Evolutionary conservation across 148 eudicot genomes (phyloP), one percentile per base, ranked within the genome.

Genomic region (Pouteria glomerata): DNA sequence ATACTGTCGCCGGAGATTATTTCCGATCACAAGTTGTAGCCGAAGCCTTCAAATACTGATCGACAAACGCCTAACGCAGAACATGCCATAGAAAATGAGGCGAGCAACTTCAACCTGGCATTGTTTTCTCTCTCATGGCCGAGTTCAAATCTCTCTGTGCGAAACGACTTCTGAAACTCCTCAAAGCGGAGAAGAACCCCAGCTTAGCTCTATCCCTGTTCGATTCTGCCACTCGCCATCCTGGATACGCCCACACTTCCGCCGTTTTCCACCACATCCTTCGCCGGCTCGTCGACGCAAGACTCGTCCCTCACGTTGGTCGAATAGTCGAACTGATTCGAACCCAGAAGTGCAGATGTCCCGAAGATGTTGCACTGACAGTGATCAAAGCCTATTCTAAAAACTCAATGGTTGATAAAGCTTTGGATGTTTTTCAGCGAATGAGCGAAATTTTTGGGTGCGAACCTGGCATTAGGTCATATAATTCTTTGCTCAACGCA

Each of bases 361-460:
- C 89, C 1, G 98, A 89, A 70, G 89, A 90, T 50, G 75, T 86
- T 12, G 84, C 91, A 0, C 68, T 90, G 48, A 77, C 87, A 5
- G 95, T 86, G 0, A 77, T 64, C 67, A 73, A 64, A 35, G 68
- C 70, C 24, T 90, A 85, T 56, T 74, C 95, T 0, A 82, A 73
- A 42, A 88, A 74, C 41, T 76, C 77, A 16, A 85, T 85, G 90
- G 72, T 80, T 64, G 89, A 85, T 23, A 70, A 79, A 48, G 91
- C 93, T 6, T 55, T 93, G 29, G 66, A 79, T 39, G 68, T 81
- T 50, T 91, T 93, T 69, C 79, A 84, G 64, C 77, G 72, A 26
- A 89, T 93, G 97, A 58, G 37, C 3, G 78, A 87, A 3, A 79
- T 87, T 29, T 89, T 91, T 19, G 91, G 97, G 57, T 91, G 97